These are phyloP conservation scores for Naematelia aurantialba DNA, from an alignment of 768 basidiomycete genomes.

Conservation along the genomic window DNA sequence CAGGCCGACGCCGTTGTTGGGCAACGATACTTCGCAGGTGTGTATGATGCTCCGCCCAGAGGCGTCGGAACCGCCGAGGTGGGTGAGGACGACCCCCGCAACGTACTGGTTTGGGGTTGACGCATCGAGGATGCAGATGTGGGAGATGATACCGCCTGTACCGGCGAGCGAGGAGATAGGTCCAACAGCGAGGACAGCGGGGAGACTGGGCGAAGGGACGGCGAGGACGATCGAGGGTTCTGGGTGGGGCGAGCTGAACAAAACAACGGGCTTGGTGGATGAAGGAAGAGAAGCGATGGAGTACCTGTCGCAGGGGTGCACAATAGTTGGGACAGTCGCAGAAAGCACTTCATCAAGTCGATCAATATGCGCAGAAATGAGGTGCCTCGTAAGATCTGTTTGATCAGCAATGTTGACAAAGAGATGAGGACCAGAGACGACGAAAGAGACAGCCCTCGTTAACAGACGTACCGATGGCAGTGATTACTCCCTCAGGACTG, in stretches of 20 bases:
- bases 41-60: constrained; percentile 36
- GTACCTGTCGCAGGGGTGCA: neutral
- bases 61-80: constrained; percentile 18
- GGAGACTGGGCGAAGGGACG: constrained; percentile 17
- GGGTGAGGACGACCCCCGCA: constrained; percentile 23
- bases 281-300: constrained; percentile 13
- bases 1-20: constrained; percentile 34
- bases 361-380: constrained; percentile 7
- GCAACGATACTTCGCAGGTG: constrained; percentile 32
- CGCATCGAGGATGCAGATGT: constrained; percentile 16
- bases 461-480: constrained; percentile 33
- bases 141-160: constrained; percentile 17
- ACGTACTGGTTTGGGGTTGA: constrained; percentile 8
- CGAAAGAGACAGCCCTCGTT: too few relatives aligned
- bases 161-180: constrained; percentile 16
- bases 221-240: constrained; percentile 16
- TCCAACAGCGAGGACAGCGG: constrained; percentile 22
- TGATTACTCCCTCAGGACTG: constrained; percentile 20
- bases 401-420: neutral
- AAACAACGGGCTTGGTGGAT: constrained; percentile 2
- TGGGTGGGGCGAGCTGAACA: constrained; percentile 14
- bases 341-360: neutral
- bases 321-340: neutral
- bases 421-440: too few relatives aligned
- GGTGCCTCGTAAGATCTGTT: constrained; percentile 10